Conservation (phyloP, 2,329 filamentous ascomycete genomes). For the Fonsecaea multimorphosa region DNA sequence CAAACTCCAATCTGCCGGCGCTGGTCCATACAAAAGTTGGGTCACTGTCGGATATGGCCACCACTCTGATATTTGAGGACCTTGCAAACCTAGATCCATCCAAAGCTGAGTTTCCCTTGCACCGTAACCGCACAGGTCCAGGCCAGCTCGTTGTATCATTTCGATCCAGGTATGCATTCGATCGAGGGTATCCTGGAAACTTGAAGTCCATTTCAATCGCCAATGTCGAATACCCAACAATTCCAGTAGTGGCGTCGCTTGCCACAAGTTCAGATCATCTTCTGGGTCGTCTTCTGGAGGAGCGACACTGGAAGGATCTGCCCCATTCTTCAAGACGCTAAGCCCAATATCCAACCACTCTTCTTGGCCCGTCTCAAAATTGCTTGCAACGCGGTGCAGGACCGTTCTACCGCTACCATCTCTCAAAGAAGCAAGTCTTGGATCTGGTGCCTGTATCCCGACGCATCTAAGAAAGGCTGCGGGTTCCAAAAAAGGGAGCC, state of each 20-base stretch:
- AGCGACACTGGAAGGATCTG: neutral
- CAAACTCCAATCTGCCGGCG: slow-evolving; percentile 11
- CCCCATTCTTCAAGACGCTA: slow-evolving; percentile 6
- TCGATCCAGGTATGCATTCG: neutral
- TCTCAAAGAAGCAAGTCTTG: neutral
- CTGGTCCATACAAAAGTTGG: slow-evolving; percentile 5
- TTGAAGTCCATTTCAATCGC: too few relatives aligned
- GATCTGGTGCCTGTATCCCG: neutral
- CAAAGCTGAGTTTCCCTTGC: neutral
- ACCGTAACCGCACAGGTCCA: slow-evolving; percentile 8
- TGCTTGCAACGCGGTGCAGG: neutral
- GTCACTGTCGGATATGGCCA: neutral
- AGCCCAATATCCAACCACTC: slow-evolving; percentile 9
- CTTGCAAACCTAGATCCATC: neutral
- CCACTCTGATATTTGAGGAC: too few relatives aligned
- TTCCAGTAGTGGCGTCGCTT: neutral
- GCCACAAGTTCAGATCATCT: neutral
- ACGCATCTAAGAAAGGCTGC: slow-evolving; percentile 3
- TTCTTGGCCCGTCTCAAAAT: neutral
- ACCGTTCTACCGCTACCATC: neutral
- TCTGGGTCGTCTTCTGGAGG: neutral
- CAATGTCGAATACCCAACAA: neutral
- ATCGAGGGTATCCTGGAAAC: too few relatives aligned
- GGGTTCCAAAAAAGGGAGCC: neutral
- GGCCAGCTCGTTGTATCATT: slow-evolving; percentile 7